Evolutionary conservation across 108 stramenopile species (phyloP).

Genomic region (Fragilaria crotonensis): DNA sequence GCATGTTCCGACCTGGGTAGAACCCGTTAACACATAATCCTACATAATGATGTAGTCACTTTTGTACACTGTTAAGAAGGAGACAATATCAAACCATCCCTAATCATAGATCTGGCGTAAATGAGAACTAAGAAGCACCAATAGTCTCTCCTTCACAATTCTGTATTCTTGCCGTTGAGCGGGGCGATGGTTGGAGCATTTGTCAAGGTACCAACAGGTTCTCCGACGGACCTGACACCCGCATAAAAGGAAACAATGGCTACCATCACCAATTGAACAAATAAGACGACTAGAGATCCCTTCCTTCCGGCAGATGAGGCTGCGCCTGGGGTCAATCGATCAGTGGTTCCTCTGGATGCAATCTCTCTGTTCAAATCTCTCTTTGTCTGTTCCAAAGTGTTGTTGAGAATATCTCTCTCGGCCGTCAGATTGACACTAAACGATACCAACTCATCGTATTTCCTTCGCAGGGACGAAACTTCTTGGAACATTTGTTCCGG

Average conservation of each 20-base stretch:
- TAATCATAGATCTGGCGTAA: no score
- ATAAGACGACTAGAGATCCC: not conserved
- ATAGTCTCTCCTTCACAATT: no score
- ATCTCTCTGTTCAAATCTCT: constrained; percentile 82
- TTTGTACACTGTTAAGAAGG: no score
- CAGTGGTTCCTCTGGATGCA: constrained; percentile 24
- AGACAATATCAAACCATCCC: no score
- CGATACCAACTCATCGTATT: constrained; percentile 90
- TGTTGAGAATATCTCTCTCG: constrained; percentile 90
- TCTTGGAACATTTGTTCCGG: constrained; percentile 69
- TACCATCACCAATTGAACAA: not conserved
- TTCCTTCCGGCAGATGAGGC: not conserved
- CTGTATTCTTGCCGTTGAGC: no score
- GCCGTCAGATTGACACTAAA: constrained; percentile 91
- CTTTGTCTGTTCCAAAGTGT: constrained; percentile 85
- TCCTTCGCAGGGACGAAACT: constrained; percentile 67
- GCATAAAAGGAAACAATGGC: not conserved
- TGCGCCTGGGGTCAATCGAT: not conserved
- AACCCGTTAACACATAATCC: no score
- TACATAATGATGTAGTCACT: no score
- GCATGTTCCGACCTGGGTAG: no score
- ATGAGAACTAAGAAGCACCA: no score
- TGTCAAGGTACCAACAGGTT: no score
- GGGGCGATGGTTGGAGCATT: no score
- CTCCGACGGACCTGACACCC: not conserved